Percentiles rank a stretch among this genome's conserved stretches.
These are phyloP conservation scores for Pseudocohnilembus persalinus DNA, from an alignment of 169 alveolate species.

Conservation along the genomic window DNA sequence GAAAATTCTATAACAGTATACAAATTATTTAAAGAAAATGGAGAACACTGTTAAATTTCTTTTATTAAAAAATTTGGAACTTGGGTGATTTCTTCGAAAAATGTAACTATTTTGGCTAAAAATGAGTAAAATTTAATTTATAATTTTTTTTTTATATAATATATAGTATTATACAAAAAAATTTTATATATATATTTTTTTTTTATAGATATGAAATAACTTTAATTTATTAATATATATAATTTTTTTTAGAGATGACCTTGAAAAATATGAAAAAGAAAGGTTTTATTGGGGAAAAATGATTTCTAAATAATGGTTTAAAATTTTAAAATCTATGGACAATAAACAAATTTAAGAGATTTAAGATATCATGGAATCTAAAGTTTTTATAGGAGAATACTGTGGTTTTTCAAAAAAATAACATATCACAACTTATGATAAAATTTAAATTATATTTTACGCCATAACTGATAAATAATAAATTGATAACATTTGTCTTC, in stretches of 20 bases:
- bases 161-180: too few species aligned
- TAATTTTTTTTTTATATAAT: too few species aligned
- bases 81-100: conserved; percentile 75
- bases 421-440: conserved; percentile 56
- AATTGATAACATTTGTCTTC: conserved; percentile 49
- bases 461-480: conserved; percentile 51
- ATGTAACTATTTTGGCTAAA: conserved; percentile 57
- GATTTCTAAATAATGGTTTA: conserved; percentile 69
- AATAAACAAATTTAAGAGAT: conserved; percentile 27
- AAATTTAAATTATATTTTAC: conserved; percentile 52
- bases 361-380: conserved; percentile 1
- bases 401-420: conserved; percentile 59
- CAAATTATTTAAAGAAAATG: conserved; percentile 74
- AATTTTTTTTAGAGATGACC: too few species aligned
- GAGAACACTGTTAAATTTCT: conserved; percentile 68
- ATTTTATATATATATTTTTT: too few species aligned
- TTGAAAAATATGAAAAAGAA: conserved; percentile 44
- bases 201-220: too few species aligned
- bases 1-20: conserved; percentile 13
- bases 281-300: conserved; percentile 50
- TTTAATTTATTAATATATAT: too few species aligned
- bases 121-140: too few species aligned
- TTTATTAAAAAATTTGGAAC: conserved; percentile 43
- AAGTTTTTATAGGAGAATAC: conserved; percentile 65
- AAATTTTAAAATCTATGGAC: conserved; percentile 38